Conservation (phyloP, 1,139 yeast species). For the Yamadazyma taylorii region DNA sequence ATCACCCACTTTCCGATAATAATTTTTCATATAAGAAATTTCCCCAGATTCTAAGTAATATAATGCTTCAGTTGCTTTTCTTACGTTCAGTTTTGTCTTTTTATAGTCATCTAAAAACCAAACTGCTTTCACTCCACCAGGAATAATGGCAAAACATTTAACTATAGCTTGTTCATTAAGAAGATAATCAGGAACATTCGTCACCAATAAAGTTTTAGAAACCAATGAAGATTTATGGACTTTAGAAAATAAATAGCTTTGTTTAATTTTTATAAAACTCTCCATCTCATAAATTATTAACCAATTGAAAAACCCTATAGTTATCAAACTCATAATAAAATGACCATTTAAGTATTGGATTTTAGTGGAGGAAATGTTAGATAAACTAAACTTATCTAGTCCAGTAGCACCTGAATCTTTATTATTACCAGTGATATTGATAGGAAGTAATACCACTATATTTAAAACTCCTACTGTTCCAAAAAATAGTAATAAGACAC, state of each 20-base stretch:
- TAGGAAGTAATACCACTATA: conserved; percentile 55
- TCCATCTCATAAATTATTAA: conserved; percentile 52
- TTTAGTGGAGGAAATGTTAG: conserved; percentile 54
- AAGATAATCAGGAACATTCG: conserved; percentile 45
- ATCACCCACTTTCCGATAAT: conserved; percentile 12
- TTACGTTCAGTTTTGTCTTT: conserved; percentile 29
- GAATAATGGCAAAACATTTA: conserved; percentile 32
- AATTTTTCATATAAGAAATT: conserved; percentile 18
- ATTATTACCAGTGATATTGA: conserved; percentile 50
- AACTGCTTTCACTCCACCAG: conserved; percentile 47
- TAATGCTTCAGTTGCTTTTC: conserved; percentile 33
- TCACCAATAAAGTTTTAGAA: conserved; percentile 46
- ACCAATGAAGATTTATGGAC: conserved; percentile 25
- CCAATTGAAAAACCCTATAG: conserved; percentile 54
- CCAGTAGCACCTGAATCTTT: conserved; percentile 39
- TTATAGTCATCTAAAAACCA: conserved; percentile 53
- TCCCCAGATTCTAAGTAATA: conserved; percentile 40
- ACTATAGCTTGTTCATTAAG: conserved; percentile 30
- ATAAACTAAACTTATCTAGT: conserved; percentile 58
- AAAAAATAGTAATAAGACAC: conserved; percentile 49
- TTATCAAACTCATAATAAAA: conserved; percentile 51
- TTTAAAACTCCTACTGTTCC: conserved; percentile 49
- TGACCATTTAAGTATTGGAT: conserved; percentile 51
- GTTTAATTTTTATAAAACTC: conserved; percentile 46
- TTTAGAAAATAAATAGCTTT: conserved; percentile 31